Evolutionary conservation across 1,284 basidiomycete genomes (phyloP), one percentile per base, ranked within the genome.

Genomic region (Trametes sp.): DNA sequence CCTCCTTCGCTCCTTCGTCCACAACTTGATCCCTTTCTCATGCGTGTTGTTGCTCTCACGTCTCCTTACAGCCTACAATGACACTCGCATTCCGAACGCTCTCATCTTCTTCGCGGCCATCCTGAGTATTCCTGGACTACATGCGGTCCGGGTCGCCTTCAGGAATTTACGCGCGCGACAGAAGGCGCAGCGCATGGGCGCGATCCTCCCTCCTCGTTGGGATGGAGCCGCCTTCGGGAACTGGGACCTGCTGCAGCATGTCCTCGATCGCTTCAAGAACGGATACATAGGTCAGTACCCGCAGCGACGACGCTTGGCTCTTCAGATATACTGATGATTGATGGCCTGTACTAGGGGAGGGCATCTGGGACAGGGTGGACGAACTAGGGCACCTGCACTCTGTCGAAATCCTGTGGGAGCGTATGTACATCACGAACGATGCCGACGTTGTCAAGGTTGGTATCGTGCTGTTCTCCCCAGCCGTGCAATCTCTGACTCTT

Each of bases 201-300:
- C 72, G 0, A 46, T 62, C 11, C 49, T 69, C 2, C 69, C 72
- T 4, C 66, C 67, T 0, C 58, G 56, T 2, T 65, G 65, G 63
- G 50, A 55, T 10, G 70, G n/a, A n/a, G n/a, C n/a, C n/a, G n/a
- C n/a, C n/a, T 35, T 65, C 21, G 70, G 66, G 4, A 63, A 60
- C 26, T 1, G 48, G 13, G 70, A 72, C 38, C 21, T 72, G 16
- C 54, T 72, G 19, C 10, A 26, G 10, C 21, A 56, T 26, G 41
- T 56, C 2, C 35, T 61, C 35, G 44, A 65, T 2, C 7, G 26
- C n/a, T 56, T 51, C 29, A 19, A 54, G 42, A 61, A 62, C 35
- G 70, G 66, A 16, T 72, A 68, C 33, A 54, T 65, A 26, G 66
- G 70, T 67, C 28, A 35, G 64, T 48, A 19, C 23, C 16, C n/a